Evolutionary conservation across 441 rosid genomes (phyloP).

Genomic region (Gossypium lobatum): DNA sequence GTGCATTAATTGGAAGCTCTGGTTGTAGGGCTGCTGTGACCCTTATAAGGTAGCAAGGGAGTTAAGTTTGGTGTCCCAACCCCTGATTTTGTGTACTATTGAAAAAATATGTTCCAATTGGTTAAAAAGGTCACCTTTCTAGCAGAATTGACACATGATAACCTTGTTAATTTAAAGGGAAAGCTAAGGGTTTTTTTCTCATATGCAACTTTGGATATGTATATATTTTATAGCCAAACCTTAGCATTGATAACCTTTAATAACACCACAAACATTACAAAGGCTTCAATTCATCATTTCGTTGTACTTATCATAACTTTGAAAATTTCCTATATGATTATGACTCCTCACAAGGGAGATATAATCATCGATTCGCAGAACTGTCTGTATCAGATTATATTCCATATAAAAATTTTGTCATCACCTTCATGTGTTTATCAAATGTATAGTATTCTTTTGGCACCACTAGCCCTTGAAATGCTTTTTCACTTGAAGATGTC

Average conservation of each 20-base stretch:
- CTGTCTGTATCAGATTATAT: no score
- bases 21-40: slow-evolving; percentile 20
- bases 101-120: background rate
- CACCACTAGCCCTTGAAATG: no score
- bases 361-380: no score
- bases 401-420: background rate
- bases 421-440: no score
- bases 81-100: background rate
- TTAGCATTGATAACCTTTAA: background rate
- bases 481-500: no score
- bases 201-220: slow-evolving; percentile 1
- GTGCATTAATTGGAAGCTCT: slow-evolving; percentile 26
- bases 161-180: background rate
- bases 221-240: background rate
- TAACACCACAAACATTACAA: background rate
- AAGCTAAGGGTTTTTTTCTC: background rate
- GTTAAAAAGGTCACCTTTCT: background rate
- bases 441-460: no score
- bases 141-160: background rate
- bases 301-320: background rate
- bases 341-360: no score
- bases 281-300: background rate
- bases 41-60: slow-evolving; percentile 12
- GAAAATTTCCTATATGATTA: background rate
- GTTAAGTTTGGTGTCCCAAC: slow-evolving; percentile 10